Base-by-base conservation (phyloP, 2,329 filamentous ascomycete genomes). In the Fusarium irregulare region DNA sequence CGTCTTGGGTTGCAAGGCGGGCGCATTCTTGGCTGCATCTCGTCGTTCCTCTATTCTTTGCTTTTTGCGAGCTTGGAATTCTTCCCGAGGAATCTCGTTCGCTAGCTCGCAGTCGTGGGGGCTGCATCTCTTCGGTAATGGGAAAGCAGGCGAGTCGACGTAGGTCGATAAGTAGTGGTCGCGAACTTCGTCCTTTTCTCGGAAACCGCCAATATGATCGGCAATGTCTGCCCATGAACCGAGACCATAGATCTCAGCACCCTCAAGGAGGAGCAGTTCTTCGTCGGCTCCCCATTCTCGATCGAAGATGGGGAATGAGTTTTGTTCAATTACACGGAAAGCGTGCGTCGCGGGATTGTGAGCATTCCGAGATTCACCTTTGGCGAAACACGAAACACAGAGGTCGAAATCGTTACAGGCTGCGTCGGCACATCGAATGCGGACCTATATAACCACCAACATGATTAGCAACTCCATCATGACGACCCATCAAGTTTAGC, bases 151-250 rank as follows among this genome's bases (percentile, higher is more conserved):
- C 54, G 93, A 97, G 60, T 97, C 86, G 70, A 99, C 86, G 74
- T 97, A 99, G 18, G 92, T 95, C 66, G 91, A 85, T 71, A 96
- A 88, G 79, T 99, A 99, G 79, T 99, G 96, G 71, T 98, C 93
- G 68, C 93, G 90, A 34, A 98, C 96, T 81, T 99, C 96, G 73
- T 98, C 95, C 78, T 97, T 98, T 71, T 91, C 91, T 60, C 96
- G 89, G 77, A 94, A 98, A 13, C 96, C 96, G 54, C 96, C 96
- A 75, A 99, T 98, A 79, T 99, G 96, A 79, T 99, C 95, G 40
- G 96, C 94, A 68, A 99, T 97, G 76, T 99, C 96, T 41, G 94
- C 93, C 95, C 96, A 99, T 23, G 95, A 98, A 5, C 96, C 96
- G 51, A 99, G 84, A 0, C 96, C 96, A 78, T 99, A 99, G 61